Percentiles rank a stretch among this genome's conserved stretches.
phyloP scores from a whole-genome alignment of 148 eudicot species.

The Persicaria maculosa region DNA sequence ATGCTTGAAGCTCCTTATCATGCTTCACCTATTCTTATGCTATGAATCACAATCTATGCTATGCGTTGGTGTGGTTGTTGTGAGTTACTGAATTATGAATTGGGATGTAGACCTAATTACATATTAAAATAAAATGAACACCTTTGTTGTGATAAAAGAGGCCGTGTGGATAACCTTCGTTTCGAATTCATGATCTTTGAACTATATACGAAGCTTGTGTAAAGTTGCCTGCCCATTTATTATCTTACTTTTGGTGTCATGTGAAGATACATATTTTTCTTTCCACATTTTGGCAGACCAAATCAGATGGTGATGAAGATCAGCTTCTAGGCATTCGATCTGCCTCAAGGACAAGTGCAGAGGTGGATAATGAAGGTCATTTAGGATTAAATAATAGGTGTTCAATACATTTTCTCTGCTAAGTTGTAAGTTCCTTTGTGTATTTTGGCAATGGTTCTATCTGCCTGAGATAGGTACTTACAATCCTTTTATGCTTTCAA shows the following conservation, averaged over 20 bases:
- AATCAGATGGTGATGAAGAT: slow-evolving; percentile 47
- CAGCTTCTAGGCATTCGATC: slow-evolving; percentile 29
- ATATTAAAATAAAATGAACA: background rate
- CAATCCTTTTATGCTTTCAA: background rate
- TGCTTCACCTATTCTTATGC: background rate
- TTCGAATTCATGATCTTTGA: background rate
- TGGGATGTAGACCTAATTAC: background rate
- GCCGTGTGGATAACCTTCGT: background rate
- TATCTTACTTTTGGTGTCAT: slow-evolving; percentile 8
- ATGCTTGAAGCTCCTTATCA: background rate
- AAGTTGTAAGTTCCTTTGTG: background rate
- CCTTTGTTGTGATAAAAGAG: background rate
- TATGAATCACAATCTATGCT: background rate
- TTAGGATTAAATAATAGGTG: background rate
- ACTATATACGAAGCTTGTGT: background rate
- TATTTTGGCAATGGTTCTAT: background rate
- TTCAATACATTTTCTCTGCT: background rate
- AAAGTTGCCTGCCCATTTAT: background rate
- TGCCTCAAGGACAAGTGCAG: slow-evolving; percentile 20
- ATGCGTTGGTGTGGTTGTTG: background rate
- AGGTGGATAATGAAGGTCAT: background rate
- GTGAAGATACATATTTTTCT: background rate
- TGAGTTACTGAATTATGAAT: background rate
- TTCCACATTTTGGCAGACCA: slow-evolving; percentile 15
- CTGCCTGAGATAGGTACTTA: background rate